These are phyloP conservation scores for Pseudogymnoascus sp. DNA, from an alignment of 2,329 filamentous ascomycete genomes.

Conservation along the genomic window DNA sequence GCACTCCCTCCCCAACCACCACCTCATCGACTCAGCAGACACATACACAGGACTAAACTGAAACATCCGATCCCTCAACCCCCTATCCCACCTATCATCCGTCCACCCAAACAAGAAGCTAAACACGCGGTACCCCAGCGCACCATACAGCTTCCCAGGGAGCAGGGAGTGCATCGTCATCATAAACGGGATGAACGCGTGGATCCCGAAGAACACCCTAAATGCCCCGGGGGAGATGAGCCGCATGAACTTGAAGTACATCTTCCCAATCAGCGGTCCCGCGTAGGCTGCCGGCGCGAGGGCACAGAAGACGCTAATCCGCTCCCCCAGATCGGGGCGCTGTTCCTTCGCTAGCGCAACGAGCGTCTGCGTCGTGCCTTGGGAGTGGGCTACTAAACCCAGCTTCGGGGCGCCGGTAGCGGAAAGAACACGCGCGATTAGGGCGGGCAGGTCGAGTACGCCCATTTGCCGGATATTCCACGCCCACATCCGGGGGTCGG, in stretches of 20 bases:
- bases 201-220: conserved; percentile 77
- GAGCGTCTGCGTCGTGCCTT: conserved; percentile 83
- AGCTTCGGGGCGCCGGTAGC: conserved; percentile 80
- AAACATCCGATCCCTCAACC: conserved; percentile 72
- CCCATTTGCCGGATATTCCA: conserved; percentile 97
- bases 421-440: conserved; percentile 68
- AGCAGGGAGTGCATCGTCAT: conserved; percentile 68
- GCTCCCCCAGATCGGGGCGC: conserved; percentile 71
- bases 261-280: conserved; percentile 73
- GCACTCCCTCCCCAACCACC: conserved; percentile 87
- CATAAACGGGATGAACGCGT: conserved; percentile 91
- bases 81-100: conserved; percentile 76
- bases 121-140: conserved; percentile 81
- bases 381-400: conserved; percentile 77
- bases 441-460: conserved; percentile 74
- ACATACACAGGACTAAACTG: conserved; percentile 90
- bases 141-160: conserved; percentile 62
- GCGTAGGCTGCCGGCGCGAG: conserved; percentile 87
- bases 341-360: conserved; percentile 86
- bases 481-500: conserved; percentile 87
- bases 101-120: conserved; percentile 84
- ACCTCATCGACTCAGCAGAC: conserved; percentile 81
- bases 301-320: conserved; percentile 82
- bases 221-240: conserved; percentile 70
- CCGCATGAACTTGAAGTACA: conserved; percentile 88